Evolutionary conservation across 192 early-diverging fungal species (phyloP), one percentile per base, ranked within the genome.

Genomic region (Entophlyctis luteolus): DNA sequence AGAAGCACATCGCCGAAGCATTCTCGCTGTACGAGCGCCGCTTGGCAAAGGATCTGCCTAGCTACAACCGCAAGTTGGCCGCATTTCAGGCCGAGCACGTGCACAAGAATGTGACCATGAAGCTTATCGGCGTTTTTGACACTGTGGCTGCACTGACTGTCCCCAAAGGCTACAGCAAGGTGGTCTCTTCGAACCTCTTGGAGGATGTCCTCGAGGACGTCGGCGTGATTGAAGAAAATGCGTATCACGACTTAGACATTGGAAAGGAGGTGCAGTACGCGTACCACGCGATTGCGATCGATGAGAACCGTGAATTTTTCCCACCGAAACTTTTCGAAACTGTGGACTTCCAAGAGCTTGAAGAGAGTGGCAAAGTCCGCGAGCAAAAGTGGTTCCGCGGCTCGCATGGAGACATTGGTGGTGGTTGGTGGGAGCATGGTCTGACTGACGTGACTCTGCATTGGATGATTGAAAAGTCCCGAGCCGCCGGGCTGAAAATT

Each of bases 351-450:
- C 42, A 29, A n/a, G 16, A 59, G 10, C 38, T 70, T 14, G 39
- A n/a, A 12, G 22, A 10, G 1, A 5, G 48, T 22, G 20, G 54
- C 20, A 8, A 18, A 6, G 48, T 50, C n/a, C 42, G 60, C 16
- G 60, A 71, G 65, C 66, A 58, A 35, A 50, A 47, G 22, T 72
- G 71, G 63, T 72, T 72, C 48, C 45, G 52, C 20, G 71, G 71
- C 3, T 23, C 28, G 6, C 69, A 73, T 48, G 31, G 14, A 3
- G 71, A 73, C 37, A 48, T 73, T 62, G 71, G 71, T 27, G 71
- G 71, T 42, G 71, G 71, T 12, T 72, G 71, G 71, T 59, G 46
- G 52, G 71, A 72, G 53, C 35, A 55, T 22, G 71, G 71, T 0
- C 55, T 72, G 0, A 23, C 38, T 0, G 47, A 62, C 32, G 39